Conservation (phyloP, 2,329 filamentous ascomycete genomes). For the Hypoxylon sp. region DNA sequence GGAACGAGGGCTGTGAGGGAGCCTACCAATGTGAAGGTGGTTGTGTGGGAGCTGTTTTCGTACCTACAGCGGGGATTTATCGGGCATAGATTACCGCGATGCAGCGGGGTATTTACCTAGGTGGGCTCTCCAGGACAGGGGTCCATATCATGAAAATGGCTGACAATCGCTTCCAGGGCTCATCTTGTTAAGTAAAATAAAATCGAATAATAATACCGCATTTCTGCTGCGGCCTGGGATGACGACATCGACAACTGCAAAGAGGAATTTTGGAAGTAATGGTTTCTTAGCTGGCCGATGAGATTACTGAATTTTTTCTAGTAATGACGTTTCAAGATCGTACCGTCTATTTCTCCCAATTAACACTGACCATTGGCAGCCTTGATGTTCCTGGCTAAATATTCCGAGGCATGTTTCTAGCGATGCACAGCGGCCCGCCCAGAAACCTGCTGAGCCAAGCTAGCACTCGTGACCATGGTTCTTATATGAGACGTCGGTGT, state of each 20-base stretch:
- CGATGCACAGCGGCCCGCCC: conserved; percentile 33
- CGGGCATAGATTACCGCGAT: conserved; percentile 29
- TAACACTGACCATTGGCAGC: background rate
- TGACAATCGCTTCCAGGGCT: background rate
- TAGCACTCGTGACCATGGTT: background rate
- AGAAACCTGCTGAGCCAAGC: conserved; percentile 31
- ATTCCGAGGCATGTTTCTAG: conserved; percentile 30
- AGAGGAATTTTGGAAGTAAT: background rate
- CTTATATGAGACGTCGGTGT: conserved; percentile 3
- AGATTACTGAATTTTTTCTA: background rate
- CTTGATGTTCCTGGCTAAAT: conserved; percentile 35
- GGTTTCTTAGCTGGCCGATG: background rate
- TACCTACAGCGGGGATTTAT: conserved; percentile 34
- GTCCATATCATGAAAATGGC: conserved; percentile 7
- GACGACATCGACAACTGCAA: conserved; percentile 22
- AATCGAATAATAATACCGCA: conserved; percentile 39
- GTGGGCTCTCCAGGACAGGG: conserved; percentile 21
- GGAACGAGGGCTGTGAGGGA: background rate
- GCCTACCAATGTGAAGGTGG: background rate
- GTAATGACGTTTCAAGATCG: background rate
- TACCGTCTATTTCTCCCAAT: background rate
- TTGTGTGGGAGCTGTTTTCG: conserved; percentile 17
- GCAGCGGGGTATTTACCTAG: conserved; percentile 34
- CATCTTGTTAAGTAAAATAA: conserved; percentile 1
- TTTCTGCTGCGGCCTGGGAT: conserved; percentile 26